phyloP scores from a whole-genome alignment of 108 stramenopile genomes.

The Chaetoceros tenuissimus region DNA sequence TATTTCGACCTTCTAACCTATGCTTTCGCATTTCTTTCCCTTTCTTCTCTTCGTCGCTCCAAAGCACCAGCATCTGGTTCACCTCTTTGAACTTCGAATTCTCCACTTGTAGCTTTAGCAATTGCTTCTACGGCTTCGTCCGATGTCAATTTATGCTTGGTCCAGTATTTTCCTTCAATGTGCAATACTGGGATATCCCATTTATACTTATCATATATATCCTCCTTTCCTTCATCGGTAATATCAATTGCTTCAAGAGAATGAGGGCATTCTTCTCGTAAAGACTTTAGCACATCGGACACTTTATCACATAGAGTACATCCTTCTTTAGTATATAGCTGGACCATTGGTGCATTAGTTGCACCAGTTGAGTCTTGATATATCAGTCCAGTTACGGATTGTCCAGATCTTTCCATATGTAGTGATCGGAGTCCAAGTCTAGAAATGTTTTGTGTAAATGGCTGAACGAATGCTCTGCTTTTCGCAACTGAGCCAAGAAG shows the following conservation, averaged over 20 bases:
- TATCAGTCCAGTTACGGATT: constrained; percentile 50
- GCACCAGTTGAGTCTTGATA: constrained; percentile 21
- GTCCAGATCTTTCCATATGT: constrained; percentile 1
- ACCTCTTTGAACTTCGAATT: constrained; percentile 37
- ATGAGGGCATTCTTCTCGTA: constrained; percentile 51
- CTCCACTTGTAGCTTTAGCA: constrained; percentile 25
- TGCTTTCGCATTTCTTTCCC: constrained; percentile 2
- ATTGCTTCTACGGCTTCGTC: constrained; percentile 52
- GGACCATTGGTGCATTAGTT: constrained; percentile 24
- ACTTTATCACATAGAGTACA: constrained; percentile 81
- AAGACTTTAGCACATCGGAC: constrained; percentile 38
- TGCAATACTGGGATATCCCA: constrained; percentile 84
- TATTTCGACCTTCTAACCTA: too few relatives aligned
- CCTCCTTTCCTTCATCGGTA: constrained; percentile 52
- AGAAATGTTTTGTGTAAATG: too few relatives aligned
- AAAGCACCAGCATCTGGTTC: constrained; percentile 64
- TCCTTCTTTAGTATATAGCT: constrained; percentile 72
- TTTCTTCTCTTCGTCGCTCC: constrained; percentile 24
- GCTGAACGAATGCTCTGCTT: too few relatives aligned
- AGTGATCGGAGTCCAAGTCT: too few relatives aligned
- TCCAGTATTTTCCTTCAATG: constrained; percentile 63
- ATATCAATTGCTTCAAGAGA: constrained; percentile 72
- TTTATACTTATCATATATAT: constrained; percentile 66
- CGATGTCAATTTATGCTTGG: constrained; percentile 52
- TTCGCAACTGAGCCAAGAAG: too few relatives aligned